These are phyloP conservation scores for Catunica adiposa DNA, from an alignment of 2,329 filamentous ascomycete species.

Conservation along the genomic window DNA sequence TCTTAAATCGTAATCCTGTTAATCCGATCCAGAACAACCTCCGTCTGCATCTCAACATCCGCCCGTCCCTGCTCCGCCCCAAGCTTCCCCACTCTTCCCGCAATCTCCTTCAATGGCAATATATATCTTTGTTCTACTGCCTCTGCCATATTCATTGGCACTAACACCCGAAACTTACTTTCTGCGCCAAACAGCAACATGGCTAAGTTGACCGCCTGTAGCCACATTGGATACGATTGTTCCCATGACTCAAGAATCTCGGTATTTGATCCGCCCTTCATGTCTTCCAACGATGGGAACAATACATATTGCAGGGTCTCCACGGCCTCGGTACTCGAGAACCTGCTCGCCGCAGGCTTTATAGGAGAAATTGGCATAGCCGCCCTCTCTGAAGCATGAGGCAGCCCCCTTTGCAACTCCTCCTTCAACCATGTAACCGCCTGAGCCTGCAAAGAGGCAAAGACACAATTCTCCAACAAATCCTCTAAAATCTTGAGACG, in stretches of 20 bases:
- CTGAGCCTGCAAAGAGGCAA: slow-evolving; percentile 43
- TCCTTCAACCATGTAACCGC: slow-evolving; percentile 48
- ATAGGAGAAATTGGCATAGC: slow-evolving; percentile 17
- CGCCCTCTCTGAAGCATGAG: slow-evolving; percentile 19
- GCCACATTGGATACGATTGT: slow-evolving; percentile 36
- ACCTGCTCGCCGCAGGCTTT: slow-evolving; percentile 21
- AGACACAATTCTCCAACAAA: slow-evolving; percentile 48
- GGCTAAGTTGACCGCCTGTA: slow-evolving; percentile 45
- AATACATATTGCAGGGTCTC: slow-evolving; percentile 44
- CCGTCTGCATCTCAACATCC: slow-evolving; percentile 25
- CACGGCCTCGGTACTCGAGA: slow-evolving; percentile 37
- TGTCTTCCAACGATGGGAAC: slow-evolving; percentile 38
- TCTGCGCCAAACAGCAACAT: slow-evolving; percentile 24
- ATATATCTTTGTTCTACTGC: slow-evolving; percentile 43
- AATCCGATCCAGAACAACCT: slow-evolving; percentile 28
- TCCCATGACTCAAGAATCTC: slow-evolving; percentile 35
- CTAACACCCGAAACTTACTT: slow-evolving; percentile 24
- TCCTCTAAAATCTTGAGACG: slow-evolving; percentile 47
- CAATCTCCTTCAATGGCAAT: slow-evolving; percentile 32
- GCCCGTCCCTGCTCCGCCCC: slow-evolving; percentile 20
- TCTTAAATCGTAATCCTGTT: slow-evolving; percentile 21
- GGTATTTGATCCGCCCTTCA: slow-evolving; percentile 24
- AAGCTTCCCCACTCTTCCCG: slow-evolving; percentile 23
- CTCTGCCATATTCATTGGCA: slow-evolving; percentile 39
- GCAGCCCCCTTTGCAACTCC: slow-evolving; percentile 32